A percentile compares a stretch with the other conserved stretches of the same genome.
Conservation (phyloP, 108 stramenopile genomes). For the Craspedostauros australis region DNA sequence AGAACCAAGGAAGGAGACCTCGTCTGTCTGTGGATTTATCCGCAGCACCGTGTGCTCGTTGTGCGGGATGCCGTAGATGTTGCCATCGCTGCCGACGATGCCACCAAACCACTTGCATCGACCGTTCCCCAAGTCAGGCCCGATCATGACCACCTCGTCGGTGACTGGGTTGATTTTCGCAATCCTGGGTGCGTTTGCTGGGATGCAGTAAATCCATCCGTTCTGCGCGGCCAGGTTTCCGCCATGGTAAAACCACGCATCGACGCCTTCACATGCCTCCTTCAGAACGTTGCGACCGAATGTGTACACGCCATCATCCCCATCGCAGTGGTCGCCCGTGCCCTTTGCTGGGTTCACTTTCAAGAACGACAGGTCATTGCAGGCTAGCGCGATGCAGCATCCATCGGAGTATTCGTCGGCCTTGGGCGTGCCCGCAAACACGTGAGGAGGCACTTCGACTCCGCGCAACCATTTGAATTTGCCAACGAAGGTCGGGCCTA, state of each 20-base stretch:
- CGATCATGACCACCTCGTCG: conserved; percentile 38
- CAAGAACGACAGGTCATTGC: conserved; percentile 45
- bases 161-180: conserved; percentile 47
- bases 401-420: conserved; percentile 37
- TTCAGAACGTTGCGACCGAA: conserved; percentile 35
- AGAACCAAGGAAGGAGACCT: conserved; percentile 28
- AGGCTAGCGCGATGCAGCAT: conserved; percentile 52
- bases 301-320: conserved; percentile 24
- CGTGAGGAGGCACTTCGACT: conserved; percentile 48
- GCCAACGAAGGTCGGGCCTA: conserved; percentile 41
- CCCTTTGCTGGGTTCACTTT: conserved; percentile 53
- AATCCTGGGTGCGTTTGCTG: conserved; percentile 52
- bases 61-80: conserved; percentile 66
- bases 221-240: conserved; percentile 48
- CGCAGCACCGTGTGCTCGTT: conserved; percentile 52
- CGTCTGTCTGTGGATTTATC: conserved; percentile 50
- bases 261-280: conserved; percentile 21
- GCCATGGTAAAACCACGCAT: conserved; percentile 61
- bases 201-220: conserved; percentile 56
- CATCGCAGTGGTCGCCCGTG: no score
- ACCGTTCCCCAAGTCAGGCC: conserved; percentile 28
- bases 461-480: conserved; percentile 69
- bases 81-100: conserved; percentile 37
- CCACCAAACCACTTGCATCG: conserved; percentile 67
- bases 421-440: conserved; percentile 17